Base-by-base conservation (phyloP, 2,329 filamentous ascomycete genomes). In the Microdochium paspali region DNA sequence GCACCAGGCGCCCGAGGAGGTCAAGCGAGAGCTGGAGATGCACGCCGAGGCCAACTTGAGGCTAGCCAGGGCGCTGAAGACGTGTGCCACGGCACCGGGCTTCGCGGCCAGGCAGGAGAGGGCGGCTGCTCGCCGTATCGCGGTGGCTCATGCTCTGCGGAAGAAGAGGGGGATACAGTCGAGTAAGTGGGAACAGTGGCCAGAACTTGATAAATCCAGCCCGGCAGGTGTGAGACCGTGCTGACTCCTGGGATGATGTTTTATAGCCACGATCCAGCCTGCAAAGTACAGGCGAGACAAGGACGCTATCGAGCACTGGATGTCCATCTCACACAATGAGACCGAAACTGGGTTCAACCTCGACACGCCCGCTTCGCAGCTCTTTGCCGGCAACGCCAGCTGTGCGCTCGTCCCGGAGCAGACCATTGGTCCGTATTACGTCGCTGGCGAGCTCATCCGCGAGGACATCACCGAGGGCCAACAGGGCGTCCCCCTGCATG, bases 401-500 rank as follows among this genome's bases (percentile, higher is more conserved):
- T 56, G 54, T 10, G 50, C 57, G 31, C 57, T 61, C 47, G 57
- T 61, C 39, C 56, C 58, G 6, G 59, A 61, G 45, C 52, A 54
- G 25, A 60, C 56, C 15, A 59, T 61, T 30, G 59, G 59, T 0
- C 59, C 59, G 3, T 61, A 62, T 50, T 61, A 55, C 55, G 62
- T 70, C 35, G 57, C 57, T 21, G 65, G 66, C 23, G 60, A 61
- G 54, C 51, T 65, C 21, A 66, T 69, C 46, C 57, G 66, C 53
- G 47, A 46, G 35, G 62, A 70, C 49, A 55, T 68, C 47, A 61
- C 59, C 24, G 66, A 70, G n/a, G 61, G 56, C 43, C 55, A 68
- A 50, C 39, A 50, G 1, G 67, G 67, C 45, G 58, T 71, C 2
- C 60, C 62, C 3, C 45, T 70, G 13, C 64, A 66, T 50, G 58